Conservation (phyloP, 1,284 basidiomycete species). For the Trichosporon faecale region DNA sequence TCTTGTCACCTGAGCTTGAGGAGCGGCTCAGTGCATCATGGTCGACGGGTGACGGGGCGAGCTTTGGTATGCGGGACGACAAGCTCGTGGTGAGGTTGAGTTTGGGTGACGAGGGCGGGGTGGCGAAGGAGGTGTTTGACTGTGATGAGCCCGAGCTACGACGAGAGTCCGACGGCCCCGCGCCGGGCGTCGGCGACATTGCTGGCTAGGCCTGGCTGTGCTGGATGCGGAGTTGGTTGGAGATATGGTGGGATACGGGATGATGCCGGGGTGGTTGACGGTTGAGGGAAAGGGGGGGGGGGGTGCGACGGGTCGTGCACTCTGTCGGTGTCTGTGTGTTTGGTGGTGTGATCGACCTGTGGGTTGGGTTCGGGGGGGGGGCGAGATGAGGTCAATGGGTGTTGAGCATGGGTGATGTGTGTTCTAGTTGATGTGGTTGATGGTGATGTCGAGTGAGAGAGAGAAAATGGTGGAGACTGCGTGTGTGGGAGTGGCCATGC, state of each 20-base stretch:
- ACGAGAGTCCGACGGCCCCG: constrained; percentile 17
- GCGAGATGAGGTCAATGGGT: not conserved
- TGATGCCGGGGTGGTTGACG: not conserved
- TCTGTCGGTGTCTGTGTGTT: not conserved
- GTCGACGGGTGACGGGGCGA: not conserved
- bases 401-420: not conserved
- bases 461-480: not conserved
- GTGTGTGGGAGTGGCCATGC: not conserved
- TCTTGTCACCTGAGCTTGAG: not conserved
- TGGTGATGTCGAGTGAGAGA: not conserved
- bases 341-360: not conserved
- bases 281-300: not conserved
- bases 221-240: not conserved
- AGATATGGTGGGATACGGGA: not conserved
- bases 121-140: constrained; percentile 21
- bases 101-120: constrained; percentile 19
- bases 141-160: constrained; percentile 22
- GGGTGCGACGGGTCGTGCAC: not conserved
- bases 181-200: constrained; percentile 14
- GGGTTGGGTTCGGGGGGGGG: not conserved
- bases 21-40: not conserved
- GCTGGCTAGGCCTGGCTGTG: not conserved
- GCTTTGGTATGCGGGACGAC: not conserved
- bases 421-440: not conserved
- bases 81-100: not conserved